A percentile compares a stretch with the other conserved stretches of the same genome.
Evolutionary conservation across 2,329 filamentous ascomycete genomes (phyloP).

Genomic region (Podosphaera aphanis): DNA sequence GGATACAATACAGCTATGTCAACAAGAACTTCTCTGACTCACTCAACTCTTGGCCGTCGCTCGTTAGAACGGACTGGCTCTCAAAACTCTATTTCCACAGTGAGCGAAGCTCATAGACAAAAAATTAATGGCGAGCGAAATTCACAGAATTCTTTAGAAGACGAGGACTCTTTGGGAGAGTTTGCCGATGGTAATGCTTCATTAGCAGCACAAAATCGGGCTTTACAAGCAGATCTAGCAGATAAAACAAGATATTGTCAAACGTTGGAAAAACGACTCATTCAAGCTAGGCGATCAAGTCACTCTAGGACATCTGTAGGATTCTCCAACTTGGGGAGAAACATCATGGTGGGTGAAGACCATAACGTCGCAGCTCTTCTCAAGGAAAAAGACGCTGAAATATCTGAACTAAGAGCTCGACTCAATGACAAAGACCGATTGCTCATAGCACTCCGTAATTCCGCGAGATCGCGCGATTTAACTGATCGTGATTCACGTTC

Average conservation of each 20-base stretch:
- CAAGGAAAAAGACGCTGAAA: conserved; percentile 79
- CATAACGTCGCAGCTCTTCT: conserved; percentile 49
- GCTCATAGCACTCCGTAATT: conserved; percentile 65
- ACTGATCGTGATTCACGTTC: conserved; percentile 30
- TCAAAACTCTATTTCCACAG: conserved; percentile 28
- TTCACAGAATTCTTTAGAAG: conserved; percentile 20
- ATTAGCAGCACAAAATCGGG: conserved; percentile 60
- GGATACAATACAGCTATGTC: conserved; percentile 29
- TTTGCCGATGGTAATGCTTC: conserved; percentile 72
- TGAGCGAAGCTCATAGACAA: conserved; percentile 11
- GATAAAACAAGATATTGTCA: conserved; percentile 95
- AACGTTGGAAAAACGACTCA: conserved; percentile 72
- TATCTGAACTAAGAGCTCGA: conserved; percentile 67
- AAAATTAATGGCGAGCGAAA: conserved; percentile 11
- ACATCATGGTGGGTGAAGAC: conserved; percentile 54
- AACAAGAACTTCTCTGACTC: conserved; percentile 44
- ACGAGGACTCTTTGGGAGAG: conserved; percentile 52
- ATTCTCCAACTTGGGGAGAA: conserved; percentile 31
- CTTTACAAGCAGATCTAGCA: conserved; percentile 82
- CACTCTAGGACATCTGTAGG: conserved; percentile 68
- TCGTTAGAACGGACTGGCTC: conserved; percentile 40
- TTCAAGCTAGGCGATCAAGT: conserved; percentile 76
- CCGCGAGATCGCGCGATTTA: conserved; percentile 63
- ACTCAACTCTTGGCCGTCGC: conserved; percentile 26
- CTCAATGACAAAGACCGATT: conserved; percentile 91